These are phyloP conservation scores for Aspergillus novofumigatus DNA, from an alignment of 2,329 filamentous ascomycete species.

Conservation along the genomic window DNA sequence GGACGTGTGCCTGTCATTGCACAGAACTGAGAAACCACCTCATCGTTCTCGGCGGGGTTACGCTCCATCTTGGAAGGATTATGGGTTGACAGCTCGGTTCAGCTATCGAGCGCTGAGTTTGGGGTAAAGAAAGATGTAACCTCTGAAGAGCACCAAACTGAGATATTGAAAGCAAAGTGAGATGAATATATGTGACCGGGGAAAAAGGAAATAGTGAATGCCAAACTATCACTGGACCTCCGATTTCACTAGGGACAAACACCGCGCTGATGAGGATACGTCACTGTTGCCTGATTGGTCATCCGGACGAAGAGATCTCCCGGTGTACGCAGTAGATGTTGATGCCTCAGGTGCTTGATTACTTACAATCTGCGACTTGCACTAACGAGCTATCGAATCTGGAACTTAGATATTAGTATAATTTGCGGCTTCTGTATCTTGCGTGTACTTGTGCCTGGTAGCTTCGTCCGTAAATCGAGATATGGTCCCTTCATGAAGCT, in stretches of 20 bases:
- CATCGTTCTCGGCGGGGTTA: conserved; percentile 36
- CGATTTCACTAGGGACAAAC: not conserved
- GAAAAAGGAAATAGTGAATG: not conserved
- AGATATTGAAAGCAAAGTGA: not conserved
- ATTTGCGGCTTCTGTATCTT: not conserved
- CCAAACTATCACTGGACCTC: conserved; percentile 2
- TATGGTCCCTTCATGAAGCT: not conserved
- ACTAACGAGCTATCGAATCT: not conserved
- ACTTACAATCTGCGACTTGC: not conserved
- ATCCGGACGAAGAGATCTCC: conserved; percentile 26
- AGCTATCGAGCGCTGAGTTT: not conserved
- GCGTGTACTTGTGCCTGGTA: not conserved
- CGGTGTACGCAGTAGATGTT: conserved; percentile 1
- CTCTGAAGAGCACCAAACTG: not conserved
- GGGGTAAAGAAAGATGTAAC: not conserved
- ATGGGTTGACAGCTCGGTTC: not conserved
- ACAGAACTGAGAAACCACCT: conserved; percentile 51
- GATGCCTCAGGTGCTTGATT: conserved; percentile 13
- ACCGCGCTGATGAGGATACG: conserved; percentile 21
- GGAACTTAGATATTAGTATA: not conserved
- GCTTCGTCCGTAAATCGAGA: too few species aligned
- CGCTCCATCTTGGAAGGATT: conserved; percentile 29
- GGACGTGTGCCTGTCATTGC: conserved; percentile 52
- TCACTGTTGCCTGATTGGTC: conserved; percentile 39
- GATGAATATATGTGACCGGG: not conserved